Conservation (phyloP, 306 rosid genomes). For the Trifolium dubium region DNA sequence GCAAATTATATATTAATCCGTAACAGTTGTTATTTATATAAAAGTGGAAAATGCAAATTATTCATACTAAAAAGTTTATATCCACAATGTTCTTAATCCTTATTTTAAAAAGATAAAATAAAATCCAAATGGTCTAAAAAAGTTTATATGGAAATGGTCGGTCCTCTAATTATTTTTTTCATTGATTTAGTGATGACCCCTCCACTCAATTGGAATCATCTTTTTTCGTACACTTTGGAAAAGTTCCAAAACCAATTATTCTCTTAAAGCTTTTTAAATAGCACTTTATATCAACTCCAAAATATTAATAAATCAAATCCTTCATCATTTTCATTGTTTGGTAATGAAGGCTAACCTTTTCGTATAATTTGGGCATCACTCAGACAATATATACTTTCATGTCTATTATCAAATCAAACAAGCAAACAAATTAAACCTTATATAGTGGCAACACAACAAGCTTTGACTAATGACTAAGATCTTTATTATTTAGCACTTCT, state of each 20-base stretch:
- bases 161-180: not conserved
- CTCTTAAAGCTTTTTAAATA: not conserved
- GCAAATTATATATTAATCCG: too few species aligned
- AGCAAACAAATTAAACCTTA: not conserved
- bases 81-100: too few species aligned
- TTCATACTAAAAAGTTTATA: too few species aligned
- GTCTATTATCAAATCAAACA: not conserved
- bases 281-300: not conserved
- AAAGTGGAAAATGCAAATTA: too few species aligned
- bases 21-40: too few species aligned
- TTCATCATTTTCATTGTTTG: slow-evolving; percentile 35
- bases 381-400: not conserved
- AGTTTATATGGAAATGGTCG: not conserved
- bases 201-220: slow-evolving; percentile 23
- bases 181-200: slow-evolving; percentile 13
- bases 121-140: too few species aligned
- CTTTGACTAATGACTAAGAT: slow-evolving; percentile 3
- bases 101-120: too few species aligned
- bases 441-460: not conserved
- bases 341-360: slow-evolving; percentile 32
- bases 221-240: slow-evolving; percentile 8
- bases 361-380: not conserved
- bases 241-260: slow-evolving; percentile 29
- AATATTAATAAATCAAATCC: slow-evolving; percentile 35
- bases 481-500: not conserved